phyloP scores from a whole-genome alignment of 208 protist genomes.

The Acanthamoeba healyi region DNA sequence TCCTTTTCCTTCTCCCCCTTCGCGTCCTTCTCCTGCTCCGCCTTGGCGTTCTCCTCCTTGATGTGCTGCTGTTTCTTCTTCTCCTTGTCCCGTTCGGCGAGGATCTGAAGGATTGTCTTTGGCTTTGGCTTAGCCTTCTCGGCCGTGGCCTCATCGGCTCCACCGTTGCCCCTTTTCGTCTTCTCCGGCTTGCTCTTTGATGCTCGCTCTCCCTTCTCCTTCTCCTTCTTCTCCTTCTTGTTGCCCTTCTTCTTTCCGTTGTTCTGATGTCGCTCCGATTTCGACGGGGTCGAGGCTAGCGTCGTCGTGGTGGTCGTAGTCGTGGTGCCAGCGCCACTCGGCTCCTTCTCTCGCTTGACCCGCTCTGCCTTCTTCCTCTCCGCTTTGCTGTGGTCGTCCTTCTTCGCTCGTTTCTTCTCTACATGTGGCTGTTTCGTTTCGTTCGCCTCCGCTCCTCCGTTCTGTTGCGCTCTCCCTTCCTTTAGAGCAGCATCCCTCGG shows the following conservation, averaged over 20 bases:
- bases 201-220: slow-evolving; percentile 3
- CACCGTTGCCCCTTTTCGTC: neutral
- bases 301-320: neutral
- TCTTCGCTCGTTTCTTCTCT: neutral
- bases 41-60: neutral
- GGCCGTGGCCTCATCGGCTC: neutral
- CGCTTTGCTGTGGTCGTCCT: neutral
- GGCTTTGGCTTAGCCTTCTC: neutral
- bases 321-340: neutral
- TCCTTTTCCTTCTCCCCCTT: neutral
- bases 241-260: slow-evolving; percentile 43
- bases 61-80: neutral
- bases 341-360: neutral
- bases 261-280: neutral
- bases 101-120: neutral
- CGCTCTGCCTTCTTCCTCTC: neutral
- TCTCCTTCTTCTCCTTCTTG: slow-evolving; percentile 29
- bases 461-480: neutral
- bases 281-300: neutral
- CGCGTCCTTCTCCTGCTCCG: neutral
- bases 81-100: neutral
- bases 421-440: neutral
- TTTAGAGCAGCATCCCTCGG: too few species aligned
- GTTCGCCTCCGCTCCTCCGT: neutral
- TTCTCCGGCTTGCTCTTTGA: slow-evolving; percentile 31